Base-by-base conservation (phyloP, 2,329 filamentous ascomycete genomes). In the Aotearoamyces nothofagi region DNA sequence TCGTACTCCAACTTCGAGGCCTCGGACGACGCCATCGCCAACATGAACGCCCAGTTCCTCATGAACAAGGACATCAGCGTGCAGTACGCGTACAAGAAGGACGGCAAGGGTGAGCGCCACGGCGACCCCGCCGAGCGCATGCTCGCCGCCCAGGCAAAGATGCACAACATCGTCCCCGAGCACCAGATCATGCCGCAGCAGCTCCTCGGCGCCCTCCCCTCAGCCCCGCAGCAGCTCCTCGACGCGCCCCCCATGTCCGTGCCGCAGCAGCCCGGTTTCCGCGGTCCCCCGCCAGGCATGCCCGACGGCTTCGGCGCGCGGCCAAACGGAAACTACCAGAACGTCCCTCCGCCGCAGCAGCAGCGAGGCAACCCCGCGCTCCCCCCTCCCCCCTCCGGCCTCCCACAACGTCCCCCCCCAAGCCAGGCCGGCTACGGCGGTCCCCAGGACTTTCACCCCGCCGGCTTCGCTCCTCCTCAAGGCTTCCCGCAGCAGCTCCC, bases 81-180 rank as follows among this genome's bases (percentile, higher is more conserved):
- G 24, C 87, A 96, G 55, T 98, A 96, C 54, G 90, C 90, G 22
- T 96, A 93, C 68, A 98, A 98, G 66, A 96, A 96, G 57, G 90
- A 98, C 47, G 90, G 90, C 42, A 93, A 93, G 58, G 87, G 87
- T 43, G 87, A 96, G 58, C 67, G 90, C 33, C 90, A 98, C 50
- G 90, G 90, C 44, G 90, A 98, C 51, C 70, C 84, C 43, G 90
- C 90, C 16, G 90, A 98, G 57, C 68, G 90, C 47, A 79, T 83
- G 60, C 69, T 98, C 26, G 90, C 90, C 16, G 76, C 79, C 15
- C 81, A 94, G 56, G 90, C 86, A 33, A 87, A 87, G 57, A 87
- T 86, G 51, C 82, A 94, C 53, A 93, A 93, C 46, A 80, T 98
- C 35, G 71, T 83, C 29, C 79, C 84, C 19, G 78, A 84, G 39